Base-by-base conservation (phyloP, 225 moss, liverwort and hornwort genomes). In the Bryoerythrophyllum caledonicum region DNA sequence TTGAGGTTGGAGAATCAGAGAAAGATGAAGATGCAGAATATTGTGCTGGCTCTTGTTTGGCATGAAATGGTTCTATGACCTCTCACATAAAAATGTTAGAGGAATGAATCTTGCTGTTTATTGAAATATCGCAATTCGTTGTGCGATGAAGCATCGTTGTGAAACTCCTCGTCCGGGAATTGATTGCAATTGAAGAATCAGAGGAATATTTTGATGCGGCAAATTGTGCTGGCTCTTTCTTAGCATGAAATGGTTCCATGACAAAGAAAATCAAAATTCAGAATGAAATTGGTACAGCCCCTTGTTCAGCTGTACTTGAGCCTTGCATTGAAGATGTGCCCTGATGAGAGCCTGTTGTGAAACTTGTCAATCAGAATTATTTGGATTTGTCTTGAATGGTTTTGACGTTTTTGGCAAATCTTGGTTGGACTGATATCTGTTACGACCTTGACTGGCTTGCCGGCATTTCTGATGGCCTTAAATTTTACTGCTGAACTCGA, bases 381-480 rank as follows among this genome's bases (percentile, higher is more conserved):
- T 43, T 41, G 32, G 43, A 68, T 43, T 41, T 62, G 54, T 60
- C 24, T 43, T 75, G 61, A 65, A 61, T 46, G 52, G 21, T 12
- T 75, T 41, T 62, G 13, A 30, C 43, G 20, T 25, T 30, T 25
- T 51, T 61, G 78, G 82, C 91, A 94, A n/a, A n/a, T n/a, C n/a
- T n/a, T n/a, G 96, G 78, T 86, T 49, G 97, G 89, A 38, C 73
- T 88, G 63, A 88, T 94, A 41, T 73, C 89, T 25, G 64, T 88
- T 10, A 72, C 85, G 65, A 71, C 87, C 60, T 63, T 97, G 81
- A 86, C 85, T 44, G 93, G 91, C 56, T 64, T 97, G 32, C 75
- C 85, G 21, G 86, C 90, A 46, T 93, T 97, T 78, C 80, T 91
- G 76, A 76, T 94, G 75, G 89, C 89, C n/a, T n/a, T n/a, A n/a